A percentile compares a stretch with the other conserved stretches of the same genome.
These are phyloP conservation scores for Penicillium angulare DNA, from an alignment of 495 filamentous ascomycete species.

Conservation along the genomic window DNA sequence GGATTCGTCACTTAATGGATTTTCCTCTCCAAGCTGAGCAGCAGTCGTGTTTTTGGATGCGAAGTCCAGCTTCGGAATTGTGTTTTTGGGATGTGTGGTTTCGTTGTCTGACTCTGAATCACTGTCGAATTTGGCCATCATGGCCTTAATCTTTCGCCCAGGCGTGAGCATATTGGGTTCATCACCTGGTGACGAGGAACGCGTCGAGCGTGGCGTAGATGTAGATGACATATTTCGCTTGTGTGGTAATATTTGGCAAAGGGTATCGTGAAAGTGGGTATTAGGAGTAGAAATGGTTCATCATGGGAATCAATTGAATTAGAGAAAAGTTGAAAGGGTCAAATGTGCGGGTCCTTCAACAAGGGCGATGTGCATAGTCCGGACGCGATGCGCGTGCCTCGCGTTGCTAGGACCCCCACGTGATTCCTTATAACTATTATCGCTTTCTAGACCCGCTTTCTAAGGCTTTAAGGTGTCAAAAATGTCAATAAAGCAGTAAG, in stretches of 20 bases:
- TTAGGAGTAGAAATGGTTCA: constrained; percentile 1
- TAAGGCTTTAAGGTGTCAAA: no score
- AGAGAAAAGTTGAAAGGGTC: background rate
- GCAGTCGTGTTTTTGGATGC: constrained; percentile 12
- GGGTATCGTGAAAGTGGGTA: background rate
- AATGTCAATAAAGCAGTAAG: no score
- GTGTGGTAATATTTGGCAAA: background rate
- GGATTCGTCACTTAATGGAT: constrained; percentile 16
- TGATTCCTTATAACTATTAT: constrained; percentile 22
- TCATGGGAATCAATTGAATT: constrained; percentile 6
- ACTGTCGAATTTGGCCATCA: constrained; percentile 63
- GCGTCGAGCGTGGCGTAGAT: constrained; percentile 45
- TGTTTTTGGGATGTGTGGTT: constrained; percentile 11
- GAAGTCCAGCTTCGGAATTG: constrained; percentile 24
- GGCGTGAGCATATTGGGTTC: constrained; percentile 58
- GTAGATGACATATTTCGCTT: constrained; percentile 45
- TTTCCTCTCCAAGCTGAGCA: constrained; percentile 1
- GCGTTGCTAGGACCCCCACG: constrained; percentile 25
- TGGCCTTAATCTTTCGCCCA: constrained; percentile 64
- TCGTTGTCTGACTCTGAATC: constrained; percentile 53
- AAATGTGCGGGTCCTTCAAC: constrained; percentile 6
- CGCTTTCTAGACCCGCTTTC: no score
- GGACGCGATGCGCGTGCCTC: constrained; percentile 31
- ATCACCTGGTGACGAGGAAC: constrained; percentile 33
- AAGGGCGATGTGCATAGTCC: constrained; percentile 24